Evolutionary conservation across 768 basidiomycete genomes (phyloP), one percentile per base, ranked within the genome.

Genomic region (Leccinum sublutescens): DNA sequence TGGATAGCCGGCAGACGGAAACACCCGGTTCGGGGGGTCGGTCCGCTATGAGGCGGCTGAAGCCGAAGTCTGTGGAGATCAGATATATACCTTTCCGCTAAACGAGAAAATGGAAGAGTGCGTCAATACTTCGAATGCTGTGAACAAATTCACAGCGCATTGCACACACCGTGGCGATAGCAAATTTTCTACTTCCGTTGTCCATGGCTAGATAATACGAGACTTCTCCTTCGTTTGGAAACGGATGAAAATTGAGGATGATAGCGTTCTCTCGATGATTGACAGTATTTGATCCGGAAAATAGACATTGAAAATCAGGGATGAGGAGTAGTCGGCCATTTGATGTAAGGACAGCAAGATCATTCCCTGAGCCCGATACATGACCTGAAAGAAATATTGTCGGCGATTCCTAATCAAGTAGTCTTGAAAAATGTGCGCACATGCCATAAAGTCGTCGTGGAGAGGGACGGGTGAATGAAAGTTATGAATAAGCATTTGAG

Each of bases 121-220:
- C 15, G 9, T 27, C 31, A 15, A 57, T 47, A 29, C 29, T 58
- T 2, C 14, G 3, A 23, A 19, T 38, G 5, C 6, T 14, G 12
- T n/a, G 17, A 5, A 17, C 21, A 17, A 40, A 3, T 2, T 15
- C 14, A 10, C 19, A 27, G 17, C 17, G 10, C 9, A 19, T 51
- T 29, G 36, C 45, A 57, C 61, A 15, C 52, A 84, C 85, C 17
- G 81, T 84, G 31, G 78, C 82, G 19, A 80, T 74, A 4, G 75
- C 79, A 1, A 84, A 71, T 56, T 79, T 69, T 15, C 71, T 75
- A 47, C 78, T 67, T 50, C 36, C 55, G n/a, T 59, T 55, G 23
- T 80, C 80, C 34, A 79, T 79, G 8, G 83, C 79, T 3, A 85
- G 74, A 68, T 85, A 85, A 43, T 73, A 68, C 0, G 82, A 79